Evolutionary conservation across 1,284 basidiomycete species (phyloP), one percentile per base, ranked within the genome.

Genomic region (Neolentinus lepideus): DNA sequence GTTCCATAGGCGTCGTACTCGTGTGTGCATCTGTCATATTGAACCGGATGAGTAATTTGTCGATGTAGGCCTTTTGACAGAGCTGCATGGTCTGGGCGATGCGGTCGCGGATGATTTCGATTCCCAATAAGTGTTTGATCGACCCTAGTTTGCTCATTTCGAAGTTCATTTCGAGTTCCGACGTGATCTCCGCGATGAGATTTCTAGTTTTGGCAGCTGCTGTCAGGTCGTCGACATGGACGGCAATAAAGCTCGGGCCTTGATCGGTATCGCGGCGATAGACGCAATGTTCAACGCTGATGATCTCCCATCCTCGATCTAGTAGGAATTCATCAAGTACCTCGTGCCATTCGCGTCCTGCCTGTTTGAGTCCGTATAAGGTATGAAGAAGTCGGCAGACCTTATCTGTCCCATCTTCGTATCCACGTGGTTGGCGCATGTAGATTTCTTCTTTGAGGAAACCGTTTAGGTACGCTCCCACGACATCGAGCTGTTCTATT

Each of bases 401-500:
- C 35, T 33, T 27, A 6, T 56, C 36, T 2, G 56, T 51, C 16
- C 56, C 36, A 14, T 47, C 54, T 4, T 57, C 56, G 26, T 61
- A 64, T 1, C 64, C 66, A 10, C 56, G 55, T 0, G 62, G 64
- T 47, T 60, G 61, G 1, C 51, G 38, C 63, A 66, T 64, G 51
- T 61, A 66, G 46, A 66, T 64, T 10, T 55, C 57, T 27, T 65
- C 58, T 33, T 64, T 55, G 54, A 67, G 61, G 11, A 56, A 53
- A 4, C 64, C 65, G 56, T 69, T 62, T 11, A 67, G 63, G 59
- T 68, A 73, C 0, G 69, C 70, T 8, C 62, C 63, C 50, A 66
- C 65, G 45, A 74, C 61, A 54, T 75, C 67, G n/a, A 69, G 56
- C 57, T 72, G 69, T 11, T 67, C 60, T 10, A 72, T 56, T 9